A percentile compares a stretch with the other conserved stretches of the same genome.
Evolutionary conservation across 106 monocot species (phyloP).

Genomic region (Xerophyta viscosa): DNA sequence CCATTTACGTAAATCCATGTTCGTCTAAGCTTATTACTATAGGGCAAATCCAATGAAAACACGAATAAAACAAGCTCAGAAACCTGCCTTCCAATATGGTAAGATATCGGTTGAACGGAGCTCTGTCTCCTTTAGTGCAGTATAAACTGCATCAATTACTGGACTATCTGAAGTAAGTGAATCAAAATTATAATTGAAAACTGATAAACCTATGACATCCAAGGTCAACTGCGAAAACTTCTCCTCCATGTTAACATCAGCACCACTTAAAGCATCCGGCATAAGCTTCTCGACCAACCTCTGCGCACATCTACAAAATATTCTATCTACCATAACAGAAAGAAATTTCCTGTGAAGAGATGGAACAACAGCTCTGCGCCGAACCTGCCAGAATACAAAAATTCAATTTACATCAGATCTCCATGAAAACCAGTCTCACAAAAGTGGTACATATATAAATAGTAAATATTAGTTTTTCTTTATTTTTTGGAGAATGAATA

Average conservation of each 20-base stretch:
- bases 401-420: too few species aligned
- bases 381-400: slow-evolving; percentile 25
- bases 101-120: slow-evolving; percentile 89
- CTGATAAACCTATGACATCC: slow-evolving; percentile 86
- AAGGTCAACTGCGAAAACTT: slow-evolving; percentile 91
- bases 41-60: too few species aligned
- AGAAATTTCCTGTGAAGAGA: slow-evolving; percentile 85
- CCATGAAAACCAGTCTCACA: too few species aligned
- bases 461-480: too few species aligned
- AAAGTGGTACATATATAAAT: too few species aligned
- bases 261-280: slow-evolving; percentile 37
- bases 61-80: background rate
- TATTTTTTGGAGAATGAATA: too few species aligned
- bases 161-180: slow-evolving; percentile 86
- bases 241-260: slow-evolving; percentile 87
- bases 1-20: too few species aligned
- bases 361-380: slow-evolving; percentile 80
- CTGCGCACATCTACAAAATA: slow-evolving; percentile 79
- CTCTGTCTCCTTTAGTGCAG: slow-evolving; percentile 93
- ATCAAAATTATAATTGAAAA: slow-evolving; percentile 98
- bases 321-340: slow-evolving; percentile 84
- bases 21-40: too few species aligned
- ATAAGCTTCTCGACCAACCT: slow-evolving; percentile 80
- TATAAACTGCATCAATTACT: slow-evolving; percentile 94
- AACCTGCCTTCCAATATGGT: slow-evolving; percentile 85